These are phyloP conservation scores for Xylaria sp. DNA, from an alignment of 2,329 filamentous ascomycete genomes.

Conservation along the genomic window DNA sequence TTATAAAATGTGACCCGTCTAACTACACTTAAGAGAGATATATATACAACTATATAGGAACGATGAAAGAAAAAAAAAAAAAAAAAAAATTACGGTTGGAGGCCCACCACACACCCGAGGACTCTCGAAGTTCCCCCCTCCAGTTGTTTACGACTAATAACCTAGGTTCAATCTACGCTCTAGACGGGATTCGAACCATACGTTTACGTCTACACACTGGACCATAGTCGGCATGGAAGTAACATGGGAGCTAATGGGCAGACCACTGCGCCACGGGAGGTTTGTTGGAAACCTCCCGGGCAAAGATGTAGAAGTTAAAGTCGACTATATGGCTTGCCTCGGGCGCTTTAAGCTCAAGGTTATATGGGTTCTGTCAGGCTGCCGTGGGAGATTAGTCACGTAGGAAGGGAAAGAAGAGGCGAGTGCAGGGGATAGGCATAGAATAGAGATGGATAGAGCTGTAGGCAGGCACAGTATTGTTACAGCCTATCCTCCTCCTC, in stretches of 20 bases:
- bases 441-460: not conserved
- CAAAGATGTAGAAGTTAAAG: not conserved
- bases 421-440: not conserved
- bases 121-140: not conserved
- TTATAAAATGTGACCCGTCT: no score
- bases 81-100: not conserved
- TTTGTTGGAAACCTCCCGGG: not conserved
- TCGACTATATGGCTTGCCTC: not conserved
- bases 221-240: not conserved
- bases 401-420: not conserved
- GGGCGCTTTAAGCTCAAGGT: not conserved
- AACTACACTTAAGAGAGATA: not conserved
- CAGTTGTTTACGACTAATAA: not conserved
- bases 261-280: not conserved
- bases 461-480: not conserved
- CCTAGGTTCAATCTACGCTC: not conserved
- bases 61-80: not conserved
- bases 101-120: not conserved
- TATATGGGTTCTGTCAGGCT: not conserved
- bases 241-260: not conserved
- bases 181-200: not conserved
- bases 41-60: not conserved
- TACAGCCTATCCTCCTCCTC: slow-evolving; percentile 42
- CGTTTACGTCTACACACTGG: not conserved
- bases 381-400: not conserved